Base-by-base conservation (phyloP, 768 basidiomycete species). In the Vararia minispora region DNA sequence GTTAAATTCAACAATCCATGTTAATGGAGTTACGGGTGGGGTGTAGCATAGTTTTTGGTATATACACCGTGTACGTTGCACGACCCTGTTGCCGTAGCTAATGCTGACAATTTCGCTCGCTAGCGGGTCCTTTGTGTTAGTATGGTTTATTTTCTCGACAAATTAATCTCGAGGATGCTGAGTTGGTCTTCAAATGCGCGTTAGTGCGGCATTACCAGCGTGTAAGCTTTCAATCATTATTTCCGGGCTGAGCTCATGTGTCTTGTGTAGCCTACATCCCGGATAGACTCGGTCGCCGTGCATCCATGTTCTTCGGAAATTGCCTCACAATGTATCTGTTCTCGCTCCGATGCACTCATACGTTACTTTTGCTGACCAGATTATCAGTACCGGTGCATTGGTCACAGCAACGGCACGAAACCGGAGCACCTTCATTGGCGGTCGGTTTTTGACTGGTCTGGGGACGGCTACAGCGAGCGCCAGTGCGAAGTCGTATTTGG, bases 261-360 rank as follows among this genome's bases (percentile, higher is more conserved):
- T n/a, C n/a, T 16, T 44, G 51, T 34, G 22, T 44, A 62, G 68
- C 67, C 9, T 65, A 61, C 45, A 45, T 71, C 22, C 66, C 68
- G 21, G 71, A 73, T 51, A 57, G 54, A 40, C 62, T 69, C 43
- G 71, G 71, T 10, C 66, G 71, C 30, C 58, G 71, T 17, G 62
- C 64, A 46, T 63, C 66, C 11, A 71, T 73, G 67, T 66, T 68
- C 45, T 57, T 64, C 28, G 70, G 65, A 9, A 72, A 72, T 45
- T 42, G 57, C 7, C 50, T 68, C 35, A 44, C 72, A 18, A 59
- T 69, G 69, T 70, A 47, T 26, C 62, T n/a, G n/a, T n/a, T n/a
- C n/a, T n/a, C n/a, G n/a, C n/a, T n/a, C n/a, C n/a, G n/a, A n/a
- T n/a, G n/a, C n/a, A n/a, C n/a, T n/a, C n/a, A n/a, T n/a, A n/a